Evolutionary conservation across 129 eudicot species (phyloP), one percentile per base, ranked within the genome.

Genomic region (Smallanthus sonchifolius): DNA sequence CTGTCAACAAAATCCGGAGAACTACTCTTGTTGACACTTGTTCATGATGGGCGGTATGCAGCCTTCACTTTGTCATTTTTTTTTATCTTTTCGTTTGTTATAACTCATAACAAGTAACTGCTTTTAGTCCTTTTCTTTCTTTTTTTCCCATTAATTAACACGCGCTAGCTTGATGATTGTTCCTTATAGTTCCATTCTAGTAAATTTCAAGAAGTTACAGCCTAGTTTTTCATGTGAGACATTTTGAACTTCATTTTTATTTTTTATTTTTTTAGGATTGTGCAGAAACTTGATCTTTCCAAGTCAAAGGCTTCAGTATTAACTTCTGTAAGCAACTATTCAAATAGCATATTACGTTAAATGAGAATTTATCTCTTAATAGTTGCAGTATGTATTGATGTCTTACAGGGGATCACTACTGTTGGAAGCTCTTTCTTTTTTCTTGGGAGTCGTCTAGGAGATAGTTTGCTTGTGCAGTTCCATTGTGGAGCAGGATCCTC

Each of bases 291-390:
- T 60, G 97, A 95, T 68, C 91, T 95, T 77, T 82, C 96, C 34
- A 95, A 95, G 80, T 91, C 99, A 43, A 88, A 90, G 87, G 99
- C 97, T 76, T 91, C 99, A 51, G 99, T 95, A 39, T 91, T 95
- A 63, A 82, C 97, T 35, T 91, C 99, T 85, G 99, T 95, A 65
- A 81, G 96, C 66, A 62, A 36, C 24, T 47, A 36, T 64, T 71
- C 59, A 71, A 15, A 48, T 75, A 39, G 65, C 67, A 66, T 38
- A 3, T 69, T 48, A 56, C 14, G 40, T 66, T 10, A 15, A 30
- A 57, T 51, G 45, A 59, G 47, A 30, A 61, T 37, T 42, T 30
- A 40, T 72, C 4, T 73, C 7, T 35, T 6, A 49, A 35, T 66
- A 4, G 67, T 54, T 42, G 17, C 55, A 45, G 4, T 68, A 79